Evolutionary conservation across 202 grass and related monocot species (phyloP), one percentile per base, ranked within the genome.

Genomic region (Brachypodium distachyon): DNA sequence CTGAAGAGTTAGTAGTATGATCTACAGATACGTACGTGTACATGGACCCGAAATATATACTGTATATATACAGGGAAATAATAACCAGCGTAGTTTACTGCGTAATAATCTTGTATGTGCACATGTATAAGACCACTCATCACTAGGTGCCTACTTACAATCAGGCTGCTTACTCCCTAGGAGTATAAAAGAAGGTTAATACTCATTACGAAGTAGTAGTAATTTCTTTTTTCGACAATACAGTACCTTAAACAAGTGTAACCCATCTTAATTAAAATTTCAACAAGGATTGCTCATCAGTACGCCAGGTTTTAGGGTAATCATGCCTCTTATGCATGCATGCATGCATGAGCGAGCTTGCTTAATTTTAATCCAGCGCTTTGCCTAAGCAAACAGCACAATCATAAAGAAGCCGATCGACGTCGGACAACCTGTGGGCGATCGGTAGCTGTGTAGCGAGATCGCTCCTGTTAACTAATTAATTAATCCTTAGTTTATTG

Each of bases 261-360:
- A n/a, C n/a, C n/a, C n/a, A n/a, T n/a, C 3, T 71, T 39, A 49
- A 6, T 26, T 49, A 37, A 69, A 27, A 18, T 42, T 19, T 18
- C 26, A 70, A 37, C 21, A 42, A 51, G 28, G 2, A 9, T 16
- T 52, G 34, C 41, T 67, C 36, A 21, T 62, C 28, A 56, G 36
- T 64, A 37, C 81, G 31, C 74, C 61, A 13, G 37, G 46, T 84
- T 84, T 47, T 56, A 54, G 76, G 70, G 76, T 71, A 80, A 80
- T 84, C 70, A 88, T 84, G 6, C 39, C 38, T 63, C 48, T 65
- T 47, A 76, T 76, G 86, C 54, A 84, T 80, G 63, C 71, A 19
- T 36, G 49, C 55, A 76, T 76, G 86, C 54, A 84, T 80, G 63
- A 76, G 26, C 44, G 49, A 58, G 55, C 60, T 80, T 80, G 72